These are phyloP conservation scores for Xylariales sp. DNA, from an alignment of 2,329 filamentous ascomycete species.

Conservation along the genomic window DNA sequence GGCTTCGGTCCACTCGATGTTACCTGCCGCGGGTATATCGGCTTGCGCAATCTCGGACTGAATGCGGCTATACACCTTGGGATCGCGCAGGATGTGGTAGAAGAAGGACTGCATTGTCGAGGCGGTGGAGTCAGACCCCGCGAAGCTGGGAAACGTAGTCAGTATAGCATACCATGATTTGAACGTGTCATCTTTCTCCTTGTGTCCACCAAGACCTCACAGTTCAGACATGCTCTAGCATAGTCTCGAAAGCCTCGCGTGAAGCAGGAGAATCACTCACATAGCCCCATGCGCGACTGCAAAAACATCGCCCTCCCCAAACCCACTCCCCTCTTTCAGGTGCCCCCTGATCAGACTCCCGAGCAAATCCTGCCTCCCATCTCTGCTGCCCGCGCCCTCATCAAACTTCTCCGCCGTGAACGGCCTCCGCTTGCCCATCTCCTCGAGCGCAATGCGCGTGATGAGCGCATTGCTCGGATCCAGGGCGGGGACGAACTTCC, in stretches of 20 bases:
- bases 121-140: conserved; percentile 57
- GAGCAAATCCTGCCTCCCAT: conserved; percentile 46
- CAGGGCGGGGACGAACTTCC: conserved; percentile 33
- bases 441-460: conserved; percentile 47
- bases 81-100: conserved; percentile 42
- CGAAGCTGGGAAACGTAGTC: conserved; percentile 37
- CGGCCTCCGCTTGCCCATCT: conserved; percentile 41
- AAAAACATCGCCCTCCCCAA: conserved; percentile 50
- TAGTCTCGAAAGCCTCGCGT: too few relatives aligned
- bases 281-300: conserved; percentile 53
- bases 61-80: conserved; percentile 34
- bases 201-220: too few relatives aligned
- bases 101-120: conserved; percentile 55
- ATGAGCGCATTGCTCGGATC: conserved; percentile 41
- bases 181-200: too few relatives aligned
- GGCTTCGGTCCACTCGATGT: conserved; percentile 43
- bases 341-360: conserved; percentile 48
- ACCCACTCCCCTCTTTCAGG: conserved; percentile 42
- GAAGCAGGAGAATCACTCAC: conserved; percentile 27
- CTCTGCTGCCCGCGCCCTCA: conserved; percentile 34
- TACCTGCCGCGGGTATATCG: conserved; percentile 32
- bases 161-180: too few relatives aligned
- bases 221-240: background rate
- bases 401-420: conserved; percentile 37
- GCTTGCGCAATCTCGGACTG: conserved; percentile 40